These are phyloP conservation scores for Ogataea paradorogensis DNA, from an alignment of 805 yeast genomes.

Conservation along the genomic window DNA sequence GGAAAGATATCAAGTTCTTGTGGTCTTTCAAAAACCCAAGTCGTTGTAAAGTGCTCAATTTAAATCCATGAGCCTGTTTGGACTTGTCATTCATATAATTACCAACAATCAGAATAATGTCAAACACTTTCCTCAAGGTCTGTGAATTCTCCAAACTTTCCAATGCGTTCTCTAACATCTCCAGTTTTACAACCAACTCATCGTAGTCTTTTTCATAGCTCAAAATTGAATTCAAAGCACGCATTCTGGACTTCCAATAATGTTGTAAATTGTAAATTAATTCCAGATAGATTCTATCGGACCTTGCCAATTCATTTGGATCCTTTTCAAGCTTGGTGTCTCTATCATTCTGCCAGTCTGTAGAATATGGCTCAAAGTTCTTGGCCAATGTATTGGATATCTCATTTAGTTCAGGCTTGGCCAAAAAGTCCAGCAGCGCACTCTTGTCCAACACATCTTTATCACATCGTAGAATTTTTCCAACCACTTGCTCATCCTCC, in stretches of 20 bases:
- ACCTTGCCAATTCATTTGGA: conserved; percentile 74
- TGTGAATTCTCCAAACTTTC: conserved; percentile 62
- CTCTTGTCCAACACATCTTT: conserved; percentile 62
- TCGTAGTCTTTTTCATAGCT: conserved; percentile 75
- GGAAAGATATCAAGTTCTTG: conserved; percentile 78
- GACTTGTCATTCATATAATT: conserved; percentile 94
- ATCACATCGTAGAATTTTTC: conserved; percentile 74
- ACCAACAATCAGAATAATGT: conserved; percentile 86
- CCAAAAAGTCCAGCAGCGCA: conserved; percentile 81
- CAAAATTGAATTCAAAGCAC: conserved; percentile 71
- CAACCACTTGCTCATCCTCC: conserved; percentile 63
- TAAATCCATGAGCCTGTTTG: conserved; percentile 92
- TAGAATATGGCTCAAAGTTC: conserved; percentile 75
- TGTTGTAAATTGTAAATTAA: conserved; percentile 77
- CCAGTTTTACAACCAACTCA: conserved; percentile 65
- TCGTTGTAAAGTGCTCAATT: conserved; percentile 83
- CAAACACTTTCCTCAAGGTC: conserved; percentile 68
- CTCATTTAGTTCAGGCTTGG: conserved; percentile 70
- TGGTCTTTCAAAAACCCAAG: conserved; percentile 89
- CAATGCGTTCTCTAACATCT: conserved; percentile 70
- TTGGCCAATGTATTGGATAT: conserved; percentile 68
- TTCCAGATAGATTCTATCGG: conserved; percentile 82
- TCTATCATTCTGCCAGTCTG: conserved; percentile 55
- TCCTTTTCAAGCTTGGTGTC: conserved; percentile 59
- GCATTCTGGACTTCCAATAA: conserved; percentile 90